Base-by-base conservation (phyloP, 176 grass and related monocot genomes). In the Paspalum vaginatum region DNA sequence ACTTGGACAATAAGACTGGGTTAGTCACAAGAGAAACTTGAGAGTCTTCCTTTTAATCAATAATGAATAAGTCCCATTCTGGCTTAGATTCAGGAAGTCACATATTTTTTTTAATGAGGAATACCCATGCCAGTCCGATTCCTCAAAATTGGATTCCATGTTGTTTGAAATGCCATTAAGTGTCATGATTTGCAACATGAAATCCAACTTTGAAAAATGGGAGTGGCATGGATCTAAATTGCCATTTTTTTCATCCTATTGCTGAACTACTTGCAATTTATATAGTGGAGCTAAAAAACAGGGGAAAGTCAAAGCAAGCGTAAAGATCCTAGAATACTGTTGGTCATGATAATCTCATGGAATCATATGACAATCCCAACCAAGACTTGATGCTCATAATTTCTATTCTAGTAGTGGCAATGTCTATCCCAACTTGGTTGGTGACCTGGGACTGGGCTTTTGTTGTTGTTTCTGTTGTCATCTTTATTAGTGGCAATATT, bases 181-280 rank as follows among this genome's bases (percentile, higher is more conserved):
- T 3, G 32, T 32, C 32, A 32, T 32, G 32, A 32, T 32, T 32
- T 32, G 32, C 32, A 32, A 32, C 32, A 32, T 32, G 32, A 32
- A 32, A 32, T 32, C 32, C 32, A 32, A 32, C 32, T 32, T 32
- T 32, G 32, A 32, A 32, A 32, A 32, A 32, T 32, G 32, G 32
- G 32, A 3, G 32, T 32, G 32, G 32, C 32, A 32, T 32, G 32
- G 32, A 32, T 32, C 32, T 32, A 32, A 32, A 32, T 32, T 32
- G 32, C 32, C 32, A 32, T 32, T 32, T 32, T 32, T 32, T 32
- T 5, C 56, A 13, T 61, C 44, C 24, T 26, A 64, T 56, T 65
- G 55, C 13, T 16, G 26, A 57, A 65, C 2, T 68, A 76, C 5
- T 62, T 84, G 44, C 69, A 67, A 63, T 73, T 73, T 25, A n/a